Conservation (phyloP, 306 rosid species). For the Ormosia emarginata region DNA sequence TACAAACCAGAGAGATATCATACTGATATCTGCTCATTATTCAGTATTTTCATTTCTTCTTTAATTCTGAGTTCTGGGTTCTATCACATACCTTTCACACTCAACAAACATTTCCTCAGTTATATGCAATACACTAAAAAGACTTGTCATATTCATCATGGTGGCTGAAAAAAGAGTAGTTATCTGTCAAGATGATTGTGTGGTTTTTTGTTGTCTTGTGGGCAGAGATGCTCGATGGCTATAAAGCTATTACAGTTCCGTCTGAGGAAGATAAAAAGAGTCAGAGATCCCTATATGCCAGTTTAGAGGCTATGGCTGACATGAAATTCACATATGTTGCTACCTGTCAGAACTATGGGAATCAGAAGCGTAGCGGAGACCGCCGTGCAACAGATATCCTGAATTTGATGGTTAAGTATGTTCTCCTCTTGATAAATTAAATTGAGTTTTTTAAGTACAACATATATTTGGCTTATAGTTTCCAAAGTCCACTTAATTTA, state of each 20-base stretch:
- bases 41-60: no score
- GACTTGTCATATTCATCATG: constrained; percentile 7
- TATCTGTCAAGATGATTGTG: constrained; percentile 18
- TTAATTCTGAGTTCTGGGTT: no score
- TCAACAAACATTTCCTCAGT: constrained; percentile 1
- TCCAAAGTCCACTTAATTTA: constrained; percentile 20
- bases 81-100: neutral
- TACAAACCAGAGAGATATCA: no score
- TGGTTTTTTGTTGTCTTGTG: constrained; percentile 18
- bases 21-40: no score
- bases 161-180: constrained; percentile 2
- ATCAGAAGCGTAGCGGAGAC: constrained; percentile 92
- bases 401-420: constrained; percentile 98
- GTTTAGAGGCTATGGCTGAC: constrained; percentile 93
- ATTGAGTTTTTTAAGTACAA: constrained; percentile 7
- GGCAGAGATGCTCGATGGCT: constrained; percentile 86
- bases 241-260: constrained; percentile 81
- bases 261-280: constrained; percentile 77
- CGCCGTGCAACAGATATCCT: constrained; percentile 97
- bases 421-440: constrained; percentile 27
- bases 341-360: constrained; percentile 97
- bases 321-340: constrained; percentile 94
- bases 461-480: constrained; percentile 10
- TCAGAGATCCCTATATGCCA: constrained; percentile 82
- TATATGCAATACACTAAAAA: neutral